Evolutionary conservation across 768 basidiomycete species (phyloP), one percentile per base, ranked within the genome.

Genomic region (Cystoderma amianthinum): DNA sequence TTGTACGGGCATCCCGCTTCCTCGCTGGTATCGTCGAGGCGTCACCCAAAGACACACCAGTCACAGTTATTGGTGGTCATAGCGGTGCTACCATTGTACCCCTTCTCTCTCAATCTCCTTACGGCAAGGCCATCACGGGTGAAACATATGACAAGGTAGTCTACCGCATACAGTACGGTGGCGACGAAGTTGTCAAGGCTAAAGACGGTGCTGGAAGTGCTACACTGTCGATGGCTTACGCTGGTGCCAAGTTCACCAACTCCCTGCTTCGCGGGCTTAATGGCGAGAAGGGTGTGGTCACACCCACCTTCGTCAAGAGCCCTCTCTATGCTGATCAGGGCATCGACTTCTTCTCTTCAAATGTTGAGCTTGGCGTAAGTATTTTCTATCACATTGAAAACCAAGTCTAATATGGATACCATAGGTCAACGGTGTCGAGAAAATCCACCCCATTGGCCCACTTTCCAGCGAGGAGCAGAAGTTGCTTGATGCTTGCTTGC

Each of bases 131-230:
- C n/a, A 66, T 97, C 57, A 65, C 71, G 36, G 85, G 88, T 45
- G 87, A 91, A 60, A 70, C 60, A 24, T 85, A 84, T 57, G 71
- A 78, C 20, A 78, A 80, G 58, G 74, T 97, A 48, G 84, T 99
- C 42, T 67, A 95, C 70, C 80, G 95, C 43, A 97, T 98, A 59
- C 95, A 99, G 62, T 98, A 79, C 52, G 95, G 95, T 59, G 95
- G 95, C 65, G 95, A 99, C 55, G 94, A 97, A 67, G 94, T 97
- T 48, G 95, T 98, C 58, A 84, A 96, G 74, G 94, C 94, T 38
- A 98, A 98, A 76, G 93, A 94, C 49, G 85, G 85, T 54, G 85
- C 88, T 43, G 95, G 95, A 46, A 90, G 87, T 41, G 93, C 94
- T 5, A 95, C 92, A 18, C 82, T 95, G 44, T 91, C 88, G 23